Evolutionary conservation across 164 flowering plant species (phyloP), one percentile per base, ranked within the genome.

Genomic region (Berberis vulgaris): DNA sequence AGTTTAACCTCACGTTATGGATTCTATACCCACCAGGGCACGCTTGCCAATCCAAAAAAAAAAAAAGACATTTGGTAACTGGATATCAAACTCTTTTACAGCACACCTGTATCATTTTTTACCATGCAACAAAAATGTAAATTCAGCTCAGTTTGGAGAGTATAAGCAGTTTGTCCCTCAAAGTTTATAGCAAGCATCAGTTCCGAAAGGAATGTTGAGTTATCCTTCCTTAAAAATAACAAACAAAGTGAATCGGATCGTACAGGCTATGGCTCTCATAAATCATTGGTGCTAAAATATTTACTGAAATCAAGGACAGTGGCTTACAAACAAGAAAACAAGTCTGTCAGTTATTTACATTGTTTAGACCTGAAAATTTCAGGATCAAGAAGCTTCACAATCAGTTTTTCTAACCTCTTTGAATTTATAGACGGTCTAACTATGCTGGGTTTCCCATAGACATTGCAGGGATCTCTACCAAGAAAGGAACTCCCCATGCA

Each of bases 401-500:
- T 41, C 47, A 59, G 47, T 59, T 11, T 59, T 59, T 59, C 49
- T 43, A 59, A 40, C 49, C 61, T 59, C 47, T 13, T 59, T 44
- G 61, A 59, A 40, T 59, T 43, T 59, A 43, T 26, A 59, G 47
- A 41, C 8, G 61, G 61, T n/a, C 43, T 59, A 43, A 59, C 43
- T 1, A 43, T 59, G 44, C 13, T 1, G 38, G 47, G 61, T 42
- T 59, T 59, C 39, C 61, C 61, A 59, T 59, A 59, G 43, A 59
- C 61, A 59, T 26, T 44, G n/a, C 61, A 59, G n/a, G 61, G 49
- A 11, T 59, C 61, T 59, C 61, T 43, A n/a, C 61, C 61, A 59
- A 59, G 49, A 59, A 43, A 6, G n/a, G 61, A 12, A 59, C 61
- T 59, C 2, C 61, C 61, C 2, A 59, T 12, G 61, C 61, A 59